Evolutionary conservation across 169 alveolate genomes (phyloP).

Genomic region (Perkinsus olseni): DNA sequence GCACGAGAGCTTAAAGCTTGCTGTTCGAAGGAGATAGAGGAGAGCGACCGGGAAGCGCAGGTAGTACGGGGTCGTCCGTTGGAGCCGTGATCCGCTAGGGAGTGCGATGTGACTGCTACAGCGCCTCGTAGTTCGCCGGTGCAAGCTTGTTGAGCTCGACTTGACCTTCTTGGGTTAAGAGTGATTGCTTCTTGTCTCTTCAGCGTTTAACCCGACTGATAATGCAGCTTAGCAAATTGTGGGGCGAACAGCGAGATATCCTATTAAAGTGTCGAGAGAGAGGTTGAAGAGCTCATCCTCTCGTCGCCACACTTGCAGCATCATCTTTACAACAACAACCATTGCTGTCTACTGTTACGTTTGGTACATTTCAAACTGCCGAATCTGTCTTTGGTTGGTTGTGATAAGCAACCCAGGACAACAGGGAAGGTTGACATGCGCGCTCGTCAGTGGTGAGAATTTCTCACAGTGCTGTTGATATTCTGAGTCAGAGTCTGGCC

Average conservation of each 20-base stretch:
- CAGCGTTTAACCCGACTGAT: not conserved
- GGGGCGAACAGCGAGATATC: not conserved
- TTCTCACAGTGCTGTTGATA: too few relatives aligned
- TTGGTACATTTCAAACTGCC: not conserved
- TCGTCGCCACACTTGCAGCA: not conserved
- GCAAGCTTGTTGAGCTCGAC: too few relatives aligned
- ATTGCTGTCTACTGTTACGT: not conserved
- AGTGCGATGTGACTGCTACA: too few relatives aligned
- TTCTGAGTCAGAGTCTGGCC: too few relatives aligned
- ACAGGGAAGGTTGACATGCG: too few relatives aligned
- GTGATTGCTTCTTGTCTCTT: too few relatives aligned
- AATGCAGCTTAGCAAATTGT: not conserved
- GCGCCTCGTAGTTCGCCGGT: too few relatives aligned
- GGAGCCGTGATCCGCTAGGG: too few relatives aligned
- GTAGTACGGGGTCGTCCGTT: not conserved
- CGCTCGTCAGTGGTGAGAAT: too few relatives aligned
- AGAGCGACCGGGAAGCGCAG: not conserved
- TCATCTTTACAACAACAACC: not conserved
- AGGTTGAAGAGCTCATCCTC: not conserved
- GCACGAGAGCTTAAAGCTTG: not conserved
- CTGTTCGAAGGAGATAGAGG: not conserved
- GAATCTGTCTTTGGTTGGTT: too few relatives aligned
- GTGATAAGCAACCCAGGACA: too few relatives aligned
- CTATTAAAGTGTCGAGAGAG: not conserved
- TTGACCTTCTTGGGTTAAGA: too few relatives aligned